These are phyloP conservation scores for Phytophthora multivora DNA, from an alignment of 352 stramenopile species.

Conservation along the genomic window DNA sequence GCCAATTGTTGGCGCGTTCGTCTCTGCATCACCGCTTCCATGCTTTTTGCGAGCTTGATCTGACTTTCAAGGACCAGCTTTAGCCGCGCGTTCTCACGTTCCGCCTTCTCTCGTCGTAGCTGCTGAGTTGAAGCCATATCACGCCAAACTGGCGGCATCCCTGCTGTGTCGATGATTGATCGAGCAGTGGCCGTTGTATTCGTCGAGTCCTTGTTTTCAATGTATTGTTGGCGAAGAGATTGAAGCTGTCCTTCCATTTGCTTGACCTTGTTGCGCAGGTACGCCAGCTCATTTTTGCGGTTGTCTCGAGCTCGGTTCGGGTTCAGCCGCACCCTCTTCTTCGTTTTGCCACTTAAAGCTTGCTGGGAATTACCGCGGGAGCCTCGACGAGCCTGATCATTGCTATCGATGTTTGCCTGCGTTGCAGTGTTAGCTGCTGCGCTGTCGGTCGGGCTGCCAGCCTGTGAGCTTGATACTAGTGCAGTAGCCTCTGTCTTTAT, in stretches of 20 bases:
- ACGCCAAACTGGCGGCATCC: constrained; percentile 36
- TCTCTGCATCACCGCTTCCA: constrained; percentile 45
- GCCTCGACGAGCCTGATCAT: constrained; percentile 1
- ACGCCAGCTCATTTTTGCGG: constrained; percentile 45
- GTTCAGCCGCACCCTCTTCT: constrained; percentile 35
- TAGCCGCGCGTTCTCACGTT: constrained; percentile 52
- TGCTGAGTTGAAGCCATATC: constrained; percentile 40
- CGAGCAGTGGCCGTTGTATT: constrained; percentile 2
- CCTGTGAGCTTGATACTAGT: neutral
- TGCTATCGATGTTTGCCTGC: neutral
- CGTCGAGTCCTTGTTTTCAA: constrained; percentile 23
- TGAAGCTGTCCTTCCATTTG: constrained; percentile 44
- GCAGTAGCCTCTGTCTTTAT: constrained; percentile 10
- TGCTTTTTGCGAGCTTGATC: constrained; percentile 52
- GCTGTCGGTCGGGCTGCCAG: neutral
- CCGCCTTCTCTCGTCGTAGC: constrained; percentile 37
- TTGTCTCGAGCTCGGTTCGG: constrained; percentile 46
- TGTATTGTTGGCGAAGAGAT: constrained; percentile 34
- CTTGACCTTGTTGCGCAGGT: constrained; percentile 49
- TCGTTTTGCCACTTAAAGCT: constrained; percentile 22
- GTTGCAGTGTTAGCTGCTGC: neutral
- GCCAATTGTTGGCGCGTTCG: constrained; percentile 38
- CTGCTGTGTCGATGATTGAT: constrained; percentile 17
- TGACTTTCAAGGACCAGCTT: constrained; percentile 54
- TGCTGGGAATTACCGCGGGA: neutral